Evolutionary conservation across 768 basidiomycete genomes (phyloP).

Genomic region (Imleria badia): DNA sequence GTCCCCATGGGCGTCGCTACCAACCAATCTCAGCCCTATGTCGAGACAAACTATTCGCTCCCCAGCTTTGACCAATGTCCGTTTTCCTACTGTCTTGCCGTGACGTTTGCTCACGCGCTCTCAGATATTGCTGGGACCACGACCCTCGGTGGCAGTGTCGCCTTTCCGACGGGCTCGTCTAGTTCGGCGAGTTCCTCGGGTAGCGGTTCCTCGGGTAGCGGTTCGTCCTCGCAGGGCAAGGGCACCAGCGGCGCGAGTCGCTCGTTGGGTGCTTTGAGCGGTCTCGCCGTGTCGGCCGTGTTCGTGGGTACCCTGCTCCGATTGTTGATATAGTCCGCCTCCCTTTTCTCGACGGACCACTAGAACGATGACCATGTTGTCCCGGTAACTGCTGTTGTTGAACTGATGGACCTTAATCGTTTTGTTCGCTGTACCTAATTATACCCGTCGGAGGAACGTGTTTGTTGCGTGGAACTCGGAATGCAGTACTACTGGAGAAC

Average conservation of each 20-base stretch:
- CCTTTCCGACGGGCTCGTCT: constrained; percentile 2
- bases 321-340: constrained; percentile 27
- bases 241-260: not conserved
- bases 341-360: too few relatives aligned
- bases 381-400: too few relatives aligned
- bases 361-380: too few relatives aligned
- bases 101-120: not conserved
- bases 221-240: not conserved
- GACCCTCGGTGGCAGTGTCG: not conserved
- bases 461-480: too few relatives aligned
- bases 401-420: too few relatives aligned
- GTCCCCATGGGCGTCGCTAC: constrained; percentile 53
- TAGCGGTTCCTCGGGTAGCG: constrained; percentile 1
- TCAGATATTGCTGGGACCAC: constrained; percentile 29
- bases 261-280: constrained; percentile 8
- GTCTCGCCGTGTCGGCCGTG: constrained; percentile 13
- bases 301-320: constrained; percentile 15
- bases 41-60: constrained; percentile 43
- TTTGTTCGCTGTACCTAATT: too few relatives aligned
- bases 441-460: too few relatives aligned
- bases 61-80: constrained; percentile 49
- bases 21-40: constrained; percentile 54
- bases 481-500: too few relatives aligned
- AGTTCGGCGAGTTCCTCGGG: constrained; percentile 2
- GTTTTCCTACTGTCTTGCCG: not conserved